Evolutionary conservation across 2,329 filamentous ascomycete genomes (phyloP).

Genomic region (Aspergillus sp.): DNA sequence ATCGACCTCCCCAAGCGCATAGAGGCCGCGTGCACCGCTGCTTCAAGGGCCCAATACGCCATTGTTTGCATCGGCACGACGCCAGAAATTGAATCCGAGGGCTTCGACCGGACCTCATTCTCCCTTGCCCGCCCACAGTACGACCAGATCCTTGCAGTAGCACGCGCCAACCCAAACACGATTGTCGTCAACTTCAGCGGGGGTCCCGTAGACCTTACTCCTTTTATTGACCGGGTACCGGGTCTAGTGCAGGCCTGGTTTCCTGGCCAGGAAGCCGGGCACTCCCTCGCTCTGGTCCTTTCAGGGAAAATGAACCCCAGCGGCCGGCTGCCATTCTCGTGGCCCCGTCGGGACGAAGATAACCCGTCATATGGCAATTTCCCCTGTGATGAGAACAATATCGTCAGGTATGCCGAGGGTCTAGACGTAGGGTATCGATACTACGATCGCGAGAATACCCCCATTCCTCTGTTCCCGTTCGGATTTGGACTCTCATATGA

Average conservation of each 20-base stretch:
- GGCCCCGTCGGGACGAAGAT: slow-evolving; percentile 5
- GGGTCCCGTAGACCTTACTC: not conserved
- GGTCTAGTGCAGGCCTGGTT: slow-evolving; percentile 3
- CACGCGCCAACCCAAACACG: not conserved
- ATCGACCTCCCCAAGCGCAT: not conserved
- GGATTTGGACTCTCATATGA: not conserved
- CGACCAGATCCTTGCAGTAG: slow-evolving; percentile 1
- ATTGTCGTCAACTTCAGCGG: slow-evolving; percentile 2
- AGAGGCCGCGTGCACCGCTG: not conserved
- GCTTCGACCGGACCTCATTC: slow-evolving; percentile 1
- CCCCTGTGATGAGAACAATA: slow-evolving; percentile 8
- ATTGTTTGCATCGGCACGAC: slow-evolving; percentile 12
- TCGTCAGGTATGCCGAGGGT: not conserved
- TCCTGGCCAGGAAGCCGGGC: slow-evolving; percentile 1
- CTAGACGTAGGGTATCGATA: not conserved
- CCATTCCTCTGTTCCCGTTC: not conserved
- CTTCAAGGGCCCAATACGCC: not conserved
- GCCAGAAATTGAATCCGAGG: slow-evolving; percentile 11
- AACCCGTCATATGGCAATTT: not conserved
- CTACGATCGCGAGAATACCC: not conserved
- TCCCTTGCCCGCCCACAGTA: not conserved
- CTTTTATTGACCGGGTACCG: not conserved
- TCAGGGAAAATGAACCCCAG: not conserved
- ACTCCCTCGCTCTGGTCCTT: not conserved
- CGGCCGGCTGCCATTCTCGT: not conserved